Base-by-base conservation (phyloP, 2,329 filamentous ascomycete species). In the Aureobasidium pullulans region DNA sequence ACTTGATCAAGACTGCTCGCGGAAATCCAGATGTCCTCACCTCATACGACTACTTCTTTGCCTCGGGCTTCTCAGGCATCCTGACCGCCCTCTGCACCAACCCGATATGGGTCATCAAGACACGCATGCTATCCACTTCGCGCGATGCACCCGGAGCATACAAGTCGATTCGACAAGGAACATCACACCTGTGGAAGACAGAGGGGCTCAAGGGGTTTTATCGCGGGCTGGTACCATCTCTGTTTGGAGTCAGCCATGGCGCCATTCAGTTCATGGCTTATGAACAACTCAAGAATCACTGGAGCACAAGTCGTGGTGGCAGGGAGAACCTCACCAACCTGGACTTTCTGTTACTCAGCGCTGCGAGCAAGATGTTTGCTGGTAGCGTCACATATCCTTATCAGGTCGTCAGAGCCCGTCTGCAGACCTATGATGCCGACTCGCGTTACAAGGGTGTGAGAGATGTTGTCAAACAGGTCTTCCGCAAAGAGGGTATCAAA, bases 21-120 rank as follows among this genome's bases (percentile, higher is more conserved):
- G 71, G 72, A 6, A 63, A 69, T 34, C 60, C 62, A 39, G 71
- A 72, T 58, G 68, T 74, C 36, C 77, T 90, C 36, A 75, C 79
- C 2, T 82, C 84, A 6, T 78, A 78, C 29, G 90, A 96, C 73
- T 96, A 92, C 76, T 93, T 96, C 71, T 68, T 87, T 48, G 84
- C 91, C 4, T 92, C 89, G 36, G 88, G 81, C 1, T 71, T 76
- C 39, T 81, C 82, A 66, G 92, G 93, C 32, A 78, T 87, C 16
- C 73, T 89, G 42, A 96, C 91, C 1, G 88, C 92, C 44, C 76
- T 89, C 32, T 80, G 93, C 64, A 97, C 94, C 32, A 97, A 97
- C 71, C 94, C 94, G 2, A 86, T 99, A 67, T 99, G 94, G 94
- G 94, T 99, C 2, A 85, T 99, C 72, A 97, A 97, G 78, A 97